Percentiles rank a stretch among this genome's conserved stretches.
phyloP scores from a whole-genome alignment of 192 early-diverging fungal genomes.

The Backusella tarrabulga region DNA sequence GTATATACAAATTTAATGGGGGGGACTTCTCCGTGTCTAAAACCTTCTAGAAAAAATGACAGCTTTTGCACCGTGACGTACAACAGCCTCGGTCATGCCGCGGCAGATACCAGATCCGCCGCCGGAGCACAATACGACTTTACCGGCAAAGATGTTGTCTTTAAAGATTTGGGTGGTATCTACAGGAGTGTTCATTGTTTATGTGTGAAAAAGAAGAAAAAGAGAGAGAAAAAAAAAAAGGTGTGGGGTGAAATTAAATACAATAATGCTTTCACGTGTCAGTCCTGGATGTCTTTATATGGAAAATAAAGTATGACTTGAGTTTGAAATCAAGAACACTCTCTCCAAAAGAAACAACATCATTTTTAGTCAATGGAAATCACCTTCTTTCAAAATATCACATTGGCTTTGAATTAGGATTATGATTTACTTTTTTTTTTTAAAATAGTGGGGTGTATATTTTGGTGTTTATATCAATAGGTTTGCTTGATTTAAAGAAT shows the following conservation, averaged over 20 bases:
- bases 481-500: no score
- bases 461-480: no score
- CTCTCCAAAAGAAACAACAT: no score
- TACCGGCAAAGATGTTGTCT: constrained; percentile 32
- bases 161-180: constrained; percentile 36
- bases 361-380: no score
- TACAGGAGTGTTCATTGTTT: constrained; percentile 13
- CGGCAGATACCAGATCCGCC: constrained; percentile 70
- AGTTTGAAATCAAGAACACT: neutral
- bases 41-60: constrained; percentile 61
- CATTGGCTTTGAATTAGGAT: no score
- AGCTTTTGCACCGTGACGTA: constrained; percentile 60
- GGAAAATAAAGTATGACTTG: neutral
- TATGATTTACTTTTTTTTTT: no score
- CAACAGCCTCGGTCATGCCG: constrained; percentile 63
- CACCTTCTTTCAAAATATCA: neutral
- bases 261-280: neutral
- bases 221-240: neutral
- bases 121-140: constrained; percentile 44
- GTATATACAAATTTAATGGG: neutral
- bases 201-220: neutral
- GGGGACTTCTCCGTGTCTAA: no score
- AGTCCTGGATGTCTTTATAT: neutral
- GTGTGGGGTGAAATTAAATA: neutral
- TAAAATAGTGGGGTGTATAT: no score